A percentile compares a stretch with the other conserved stretches of the same genome.
These are phyloP conservation scores for Malania oleifera DNA, from an alignment of 164 flowering plant species.

Conservation along the genomic window DNA sequence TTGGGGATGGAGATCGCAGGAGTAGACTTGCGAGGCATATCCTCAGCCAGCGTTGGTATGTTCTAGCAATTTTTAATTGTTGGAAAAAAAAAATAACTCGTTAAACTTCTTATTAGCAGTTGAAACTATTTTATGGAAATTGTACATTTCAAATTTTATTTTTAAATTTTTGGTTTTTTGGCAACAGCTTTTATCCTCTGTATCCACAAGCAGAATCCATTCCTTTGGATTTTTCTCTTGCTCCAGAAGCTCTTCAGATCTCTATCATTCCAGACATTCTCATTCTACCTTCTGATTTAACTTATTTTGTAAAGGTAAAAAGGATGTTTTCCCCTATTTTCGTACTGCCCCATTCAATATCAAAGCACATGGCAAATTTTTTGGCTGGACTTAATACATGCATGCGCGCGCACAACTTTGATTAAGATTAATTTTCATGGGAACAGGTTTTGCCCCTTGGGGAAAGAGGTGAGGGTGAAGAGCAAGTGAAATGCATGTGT, in stretches of 20 bases:
- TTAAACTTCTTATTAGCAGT: neutral
- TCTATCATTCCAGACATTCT: conserved; percentile 70
- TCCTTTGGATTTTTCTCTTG: conserved; percentile 85
- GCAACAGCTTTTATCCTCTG: conserved; percentile 88
- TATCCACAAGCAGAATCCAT: conserved; percentile 79
- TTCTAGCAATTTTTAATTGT: neutral
- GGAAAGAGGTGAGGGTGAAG: conserved; percentile 39
- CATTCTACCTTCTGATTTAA: conserved; percentile 84
- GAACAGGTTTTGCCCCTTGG: conserved; percentile 52
- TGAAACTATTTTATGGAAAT: neutral
- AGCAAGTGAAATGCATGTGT: conserved; percentile 55
- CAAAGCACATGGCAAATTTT: neutral
- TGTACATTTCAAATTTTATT: neutral
- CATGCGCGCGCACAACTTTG: neutral
- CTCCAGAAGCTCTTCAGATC: conserved; percentile 72
- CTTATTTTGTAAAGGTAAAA: conserved; percentile 81
- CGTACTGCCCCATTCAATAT: neutral
- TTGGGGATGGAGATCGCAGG: conserved; percentile 53
- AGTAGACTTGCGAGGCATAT: conserved; percentile 76
- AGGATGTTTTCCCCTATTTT: neutral
- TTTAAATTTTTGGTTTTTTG: neutral
- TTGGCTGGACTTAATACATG: neutral
- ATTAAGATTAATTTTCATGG: neutral
- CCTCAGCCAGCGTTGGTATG: conserved; percentile 71
- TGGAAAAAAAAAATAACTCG: too few relatives aligned